phyloP scores from a whole-genome alignment of 768 basidiomycete species.

The Stropharia rugosoannulata region DNA sequence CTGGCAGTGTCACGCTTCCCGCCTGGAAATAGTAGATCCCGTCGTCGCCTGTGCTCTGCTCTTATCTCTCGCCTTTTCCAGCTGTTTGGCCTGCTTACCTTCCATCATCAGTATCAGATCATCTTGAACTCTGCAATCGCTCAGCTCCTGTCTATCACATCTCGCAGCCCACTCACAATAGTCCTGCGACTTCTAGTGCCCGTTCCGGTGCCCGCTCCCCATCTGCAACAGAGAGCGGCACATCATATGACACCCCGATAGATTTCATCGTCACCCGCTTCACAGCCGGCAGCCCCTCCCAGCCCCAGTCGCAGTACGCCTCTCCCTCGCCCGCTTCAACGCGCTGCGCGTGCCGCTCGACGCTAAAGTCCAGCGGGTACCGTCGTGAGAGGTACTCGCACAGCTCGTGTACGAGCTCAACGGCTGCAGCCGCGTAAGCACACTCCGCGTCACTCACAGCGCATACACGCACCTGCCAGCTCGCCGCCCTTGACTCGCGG shows the following conservation, averaged over 20 bases:
- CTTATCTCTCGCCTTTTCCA: neutral
- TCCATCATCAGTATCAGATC: conserved; percentile 62
- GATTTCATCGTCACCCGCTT: conserved; percentile 51
- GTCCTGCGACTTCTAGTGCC: conserved; percentile 60
- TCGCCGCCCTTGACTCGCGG: conserved; percentile 37
- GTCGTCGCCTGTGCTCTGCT: conserved; percentile 45
- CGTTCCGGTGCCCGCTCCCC: conserved; percentile 39
- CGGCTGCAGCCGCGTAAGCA: conserved; percentile 34
- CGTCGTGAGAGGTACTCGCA: conserved; percentile 64
- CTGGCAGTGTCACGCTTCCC: conserved; percentile 65
- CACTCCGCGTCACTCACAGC: neutral
- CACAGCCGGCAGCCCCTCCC: conserved; percentile 49
- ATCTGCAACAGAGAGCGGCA: conserved; percentile 40
- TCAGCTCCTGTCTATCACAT: neutral
- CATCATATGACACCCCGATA: conserved; percentile 44
- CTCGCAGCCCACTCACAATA: conserved; percentile 46
- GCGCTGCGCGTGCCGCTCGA: conserved; percentile 39
- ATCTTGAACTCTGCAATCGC: conserved; percentile 45
- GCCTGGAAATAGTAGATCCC: conserved; percentile 76
- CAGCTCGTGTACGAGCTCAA: conserved; percentile 68
- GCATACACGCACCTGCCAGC: conserved; percentile 32
- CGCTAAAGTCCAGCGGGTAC: conserved; percentile 56
- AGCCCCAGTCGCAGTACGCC: conserved; percentile 29
- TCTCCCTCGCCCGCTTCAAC: neutral
- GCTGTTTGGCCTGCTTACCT: conserved; percentile 29